phyloP scores from a whole-genome alignment of 306 rosid genomes.

The Dalbergia oliveri region DNA sequence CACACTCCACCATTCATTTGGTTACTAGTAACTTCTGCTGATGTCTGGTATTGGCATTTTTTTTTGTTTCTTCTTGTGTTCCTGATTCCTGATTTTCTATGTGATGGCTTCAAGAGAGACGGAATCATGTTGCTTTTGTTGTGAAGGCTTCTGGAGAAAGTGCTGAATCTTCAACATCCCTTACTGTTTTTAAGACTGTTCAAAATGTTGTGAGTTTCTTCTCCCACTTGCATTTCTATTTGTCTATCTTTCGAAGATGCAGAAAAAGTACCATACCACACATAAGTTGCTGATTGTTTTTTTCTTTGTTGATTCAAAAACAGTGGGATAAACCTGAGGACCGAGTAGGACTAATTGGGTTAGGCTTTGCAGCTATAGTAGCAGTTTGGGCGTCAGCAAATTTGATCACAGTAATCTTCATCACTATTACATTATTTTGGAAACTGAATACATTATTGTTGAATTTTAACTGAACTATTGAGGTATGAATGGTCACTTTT shows the following conservation, averaged over 20 bases:
- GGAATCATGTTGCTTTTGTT: conserved; percentile 44
- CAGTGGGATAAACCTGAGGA: conserved; percentile 88
- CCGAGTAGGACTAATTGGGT: conserved; percentile 70
- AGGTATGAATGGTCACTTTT: not conserved
- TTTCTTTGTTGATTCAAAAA: conserved; percentile 44
- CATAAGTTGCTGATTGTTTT: conserved; percentile 17
- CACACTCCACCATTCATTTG: conserved; percentile 1
- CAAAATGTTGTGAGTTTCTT: conserved; percentile 74
- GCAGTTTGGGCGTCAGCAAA: conserved; percentile 75
- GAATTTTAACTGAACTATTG: conserved; percentile 5
- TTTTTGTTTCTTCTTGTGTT: not conserved
- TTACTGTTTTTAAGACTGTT: conserved; percentile 73
- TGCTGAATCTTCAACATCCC: conserved; percentile 78
- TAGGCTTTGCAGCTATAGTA: conserved; percentile 84
- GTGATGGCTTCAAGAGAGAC: conserved; percentile 55
- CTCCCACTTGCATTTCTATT: conserved; percentile 7
- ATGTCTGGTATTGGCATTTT: not conserved
- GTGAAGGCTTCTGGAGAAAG: conserved; percentile 78
- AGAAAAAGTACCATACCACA: not conserved
- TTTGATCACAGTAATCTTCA: conserved; percentile 63
- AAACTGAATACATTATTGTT: not conserved
- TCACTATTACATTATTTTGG: conserved; percentile 7
- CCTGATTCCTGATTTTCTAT: conserved; percentile 2
- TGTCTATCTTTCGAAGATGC: conserved; percentile 26
- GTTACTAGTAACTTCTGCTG: conserved; percentile 29